phyloP scores from a whole-genome alignment of 352 stramenopile genomes.

The Plasmopara muralis region DNA sequence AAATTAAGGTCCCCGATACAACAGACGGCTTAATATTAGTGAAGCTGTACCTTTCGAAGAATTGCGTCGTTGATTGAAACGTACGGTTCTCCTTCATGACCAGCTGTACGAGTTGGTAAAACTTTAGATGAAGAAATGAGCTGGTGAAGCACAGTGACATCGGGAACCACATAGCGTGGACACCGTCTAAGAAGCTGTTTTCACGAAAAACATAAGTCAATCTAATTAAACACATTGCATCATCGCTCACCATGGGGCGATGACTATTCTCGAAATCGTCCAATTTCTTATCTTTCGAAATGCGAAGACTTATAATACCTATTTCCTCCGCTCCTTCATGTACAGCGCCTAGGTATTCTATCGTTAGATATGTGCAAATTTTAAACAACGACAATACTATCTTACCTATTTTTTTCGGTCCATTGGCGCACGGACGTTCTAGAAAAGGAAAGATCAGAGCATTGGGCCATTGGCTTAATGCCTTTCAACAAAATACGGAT shows the following conservation, averaged over 20 bases:
- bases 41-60: constrained; percentile 48
- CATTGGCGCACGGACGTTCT: too few species aligned
- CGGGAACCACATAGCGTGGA: constrained; percentile 44
- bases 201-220: background rate
- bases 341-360: constrained; percentile 5
- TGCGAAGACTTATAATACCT: constrained; percentile 39
- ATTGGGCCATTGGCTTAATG: constrained; percentile 73
- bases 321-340: constrained; percentile 24
- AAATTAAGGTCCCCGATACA: background rate
- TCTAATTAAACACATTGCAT: constrained; percentile 4
- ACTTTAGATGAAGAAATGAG: constrained; percentile 49
- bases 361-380: background rate
- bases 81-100: constrained; percentile 53
- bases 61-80: constrained; percentile 83
- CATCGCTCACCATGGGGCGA: constrained; percentile 28
- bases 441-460: constrained; percentile 69
- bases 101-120: constrained; percentile 40
- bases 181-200: constrained; percentile 53
- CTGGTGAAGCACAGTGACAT: constrained; percentile 56
- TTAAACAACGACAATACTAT: constrained; percentile 1
- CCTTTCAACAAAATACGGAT: constrained; percentile 19
- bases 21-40: too few species aligned
- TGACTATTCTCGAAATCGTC: constrained; percentile 34
- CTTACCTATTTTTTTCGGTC: background rate
- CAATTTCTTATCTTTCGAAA: constrained; percentile 47